These are phyloP conservation scores for Bryum argenteum DNA, from an alignment of 225 moss, liverwort and hornwort species.

Conservation along the genomic window DNA sequence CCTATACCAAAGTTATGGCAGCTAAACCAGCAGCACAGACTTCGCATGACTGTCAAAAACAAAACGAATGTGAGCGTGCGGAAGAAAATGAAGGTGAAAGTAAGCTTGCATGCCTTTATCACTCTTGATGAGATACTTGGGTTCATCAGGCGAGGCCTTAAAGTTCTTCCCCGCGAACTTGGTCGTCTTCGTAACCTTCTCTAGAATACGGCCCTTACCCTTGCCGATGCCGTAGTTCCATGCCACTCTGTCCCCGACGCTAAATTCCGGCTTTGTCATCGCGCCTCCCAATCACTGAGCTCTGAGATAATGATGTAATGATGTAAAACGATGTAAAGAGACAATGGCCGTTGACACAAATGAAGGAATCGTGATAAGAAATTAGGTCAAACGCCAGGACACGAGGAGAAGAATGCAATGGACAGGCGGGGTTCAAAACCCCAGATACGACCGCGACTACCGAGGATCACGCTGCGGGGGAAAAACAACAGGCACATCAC, in stretches of 20 bases:
- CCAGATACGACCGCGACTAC: slow-evolving; percentile 12
- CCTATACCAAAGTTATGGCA: not conserved
- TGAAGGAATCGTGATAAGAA: not conserved
- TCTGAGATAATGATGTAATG: too few relatives aligned
- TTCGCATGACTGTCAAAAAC: not conserved
- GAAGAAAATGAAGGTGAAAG: not conserved
- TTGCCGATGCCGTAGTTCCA: slow-evolving; percentile 68
- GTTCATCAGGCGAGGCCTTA: slow-evolving; percentile 57
- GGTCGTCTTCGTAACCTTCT: slow-evolving; percentile 55
- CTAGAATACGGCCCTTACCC: slow-evolving; percentile 57
- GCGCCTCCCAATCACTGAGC: not conserved
- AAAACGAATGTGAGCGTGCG: not conserved
- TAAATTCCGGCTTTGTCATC: slow-evolving; percentile 60
- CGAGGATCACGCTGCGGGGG: slow-evolving; percentile 6
- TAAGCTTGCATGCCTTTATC: slow-evolving; percentile 44
- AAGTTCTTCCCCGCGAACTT: slow-evolving; percentile 59
- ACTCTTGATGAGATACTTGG: slow-evolving; percentile 64
- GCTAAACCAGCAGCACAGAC: not conserved
- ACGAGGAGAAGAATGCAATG: not conserved
- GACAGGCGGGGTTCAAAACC: slow-evolving; percentile 10
- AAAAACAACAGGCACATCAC: not conserved
- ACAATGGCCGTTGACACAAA: slow-evolving; percentile 1
- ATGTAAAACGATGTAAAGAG: not conserved
- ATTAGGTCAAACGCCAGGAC: not conserved
- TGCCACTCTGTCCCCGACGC: slow-evolving; percentile 57